Conservation (phyloP, 495 filamentous ascomycete species). For the Geoglossum glabrum region DNA sequence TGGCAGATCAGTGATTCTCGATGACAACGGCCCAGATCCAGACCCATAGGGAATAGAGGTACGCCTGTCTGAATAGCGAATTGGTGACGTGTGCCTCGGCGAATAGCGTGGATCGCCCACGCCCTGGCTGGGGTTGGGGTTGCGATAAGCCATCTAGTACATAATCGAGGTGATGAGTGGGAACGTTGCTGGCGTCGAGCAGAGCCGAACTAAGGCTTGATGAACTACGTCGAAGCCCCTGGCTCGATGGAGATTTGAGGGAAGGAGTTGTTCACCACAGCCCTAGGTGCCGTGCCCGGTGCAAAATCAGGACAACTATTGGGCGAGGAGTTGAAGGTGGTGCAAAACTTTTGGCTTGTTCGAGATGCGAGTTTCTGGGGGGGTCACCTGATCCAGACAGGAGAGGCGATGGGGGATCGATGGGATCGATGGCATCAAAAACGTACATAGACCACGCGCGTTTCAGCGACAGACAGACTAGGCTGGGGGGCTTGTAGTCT, state of each 20-base stretch:
- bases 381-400: too few species aligned
- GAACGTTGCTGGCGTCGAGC: neutral
- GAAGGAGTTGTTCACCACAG: neutral
- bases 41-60: slow-evolving; percentile 23
- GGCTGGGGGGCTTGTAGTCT: too few species aligned
- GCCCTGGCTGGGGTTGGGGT: neutral
- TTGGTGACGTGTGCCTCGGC: slow-evolving; percentile 37
- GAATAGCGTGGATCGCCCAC: slow-evolving; percentile 24
- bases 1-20: slow-evolving; percentile 23
- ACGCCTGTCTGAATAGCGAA: slow-evolving; percentile 29
- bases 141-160: neutral
- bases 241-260: neutral
- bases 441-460: too few species aligned
- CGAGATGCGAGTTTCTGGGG: too few species aligned
- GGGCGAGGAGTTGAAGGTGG: too few species aligned
- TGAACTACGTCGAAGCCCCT: neutral
- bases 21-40: slow-evolving; percentile 11
- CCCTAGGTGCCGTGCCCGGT: neutral
- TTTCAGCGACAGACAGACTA: too few species aligned
- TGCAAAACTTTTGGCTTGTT: too few species aligned
- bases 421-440: too few species aligned
- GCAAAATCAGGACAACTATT: too few species aligned
- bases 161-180: neutral
- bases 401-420: too few species aligned
- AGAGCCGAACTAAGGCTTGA: neutral